A percentile compares a stretch with the other conserved stretches of the same genome.
Conservation (phyloP, 129 eudicot species). For the Helianthus annuus region HanXRQr2.0-SUNRISE NC_035443.2:189647861-189648360, state of each 20-base stretch:
- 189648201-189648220: background rate
- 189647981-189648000: slow-evolving; percentile 81
- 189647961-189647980: slow-evolving; percentile 73
- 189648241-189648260: background rate
- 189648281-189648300: background rate
- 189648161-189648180: background rate
- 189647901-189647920: slow-evolving; percentile 71
- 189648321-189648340: slow-evolving; percentile 9
- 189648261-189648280: background rate
- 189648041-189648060: slow-evolving; percentile 46
- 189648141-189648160: background rate
- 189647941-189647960: slow-evolving; percentile 68
- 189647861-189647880: slow-evolving; percentile 46
- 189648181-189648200: background rate
- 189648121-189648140: background rate
- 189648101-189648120: too few relatives aligned
- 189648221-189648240: slow-evolving; percentile 8
- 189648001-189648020: slow-evolving; percentile 61
- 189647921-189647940: slow-evolving; percentile 70
- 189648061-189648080: background rate
- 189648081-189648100: background rate
- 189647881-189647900: slow-evolving; percentile 60
- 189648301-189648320: background rate
- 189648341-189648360: background rate
- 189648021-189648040: slow-evolving; percentile 53